phyloP scores from a whole-genome alignment of 805 yeast genomes.

The Wickerhamomyces mucosus region DNA sequence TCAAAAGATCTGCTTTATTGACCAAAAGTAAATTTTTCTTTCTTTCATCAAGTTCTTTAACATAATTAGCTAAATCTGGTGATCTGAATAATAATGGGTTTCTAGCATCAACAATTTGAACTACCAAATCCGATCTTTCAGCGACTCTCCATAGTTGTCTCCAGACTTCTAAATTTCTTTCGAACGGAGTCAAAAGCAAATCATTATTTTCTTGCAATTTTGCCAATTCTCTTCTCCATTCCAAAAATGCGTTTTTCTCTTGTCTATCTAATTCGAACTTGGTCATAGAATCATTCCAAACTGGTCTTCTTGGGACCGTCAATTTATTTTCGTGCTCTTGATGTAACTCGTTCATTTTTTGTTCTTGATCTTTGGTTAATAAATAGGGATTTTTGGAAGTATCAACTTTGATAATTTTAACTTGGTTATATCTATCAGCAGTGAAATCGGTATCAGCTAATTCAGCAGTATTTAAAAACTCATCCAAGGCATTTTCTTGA shows the following conservation, averaged over 20 bases:
- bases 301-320: conserved; percentile 89
- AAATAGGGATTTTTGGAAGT: conserved; percentile 44
- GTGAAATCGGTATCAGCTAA: conserved; percentile 94
- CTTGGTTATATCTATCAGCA: conserved; percentile 77
- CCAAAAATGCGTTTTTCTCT: conserved; percentile 84
- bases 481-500: conserved; percentile 89
- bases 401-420: conserved; percentile 74
- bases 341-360: conserved; percentile 49
- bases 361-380: conserved; percentile 58
- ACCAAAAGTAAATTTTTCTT: conserved; percentile 79
- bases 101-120: conserved; percentile 96
- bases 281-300: conserved; percentile 68
- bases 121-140: conserved; percentile 88
- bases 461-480: conserved; percentile 90
- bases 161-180: conserved; percentile 97
- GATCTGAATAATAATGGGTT: conserved; percentile 88
- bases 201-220: conserved; percentile 76
- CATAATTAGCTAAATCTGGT: conserved; percentile 77
- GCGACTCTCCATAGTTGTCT: conserved; percentile 97
- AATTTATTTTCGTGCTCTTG: conserved; percentile 59
- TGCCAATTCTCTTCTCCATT: conserved; percentile 92
- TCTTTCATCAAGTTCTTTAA: conserved; percentile 60
- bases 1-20: conserved; percentile 86
- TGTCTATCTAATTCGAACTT: conserved; percentile 71
- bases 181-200: conserved; percentile 87